Conservation (phyloP, 768 basidiomycete species). For the Clathrus columnatus region DNA sequence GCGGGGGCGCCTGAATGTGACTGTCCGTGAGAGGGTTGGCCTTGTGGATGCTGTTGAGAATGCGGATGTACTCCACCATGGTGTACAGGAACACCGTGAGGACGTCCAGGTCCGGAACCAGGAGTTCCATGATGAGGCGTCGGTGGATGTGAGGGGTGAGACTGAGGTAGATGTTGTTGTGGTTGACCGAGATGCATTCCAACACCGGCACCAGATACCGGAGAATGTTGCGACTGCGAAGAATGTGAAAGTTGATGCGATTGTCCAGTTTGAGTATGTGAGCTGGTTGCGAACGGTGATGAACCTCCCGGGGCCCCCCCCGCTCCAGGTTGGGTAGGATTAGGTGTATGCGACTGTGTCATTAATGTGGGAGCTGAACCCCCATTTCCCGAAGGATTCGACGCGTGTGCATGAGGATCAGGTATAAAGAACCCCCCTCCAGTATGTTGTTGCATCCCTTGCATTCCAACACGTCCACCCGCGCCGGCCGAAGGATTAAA, state of each 20-base stretch:
- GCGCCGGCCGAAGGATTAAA: no score
- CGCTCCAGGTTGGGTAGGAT: constrained; percentile 31
- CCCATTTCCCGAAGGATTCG: background rate
- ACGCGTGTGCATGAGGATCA: background rate
- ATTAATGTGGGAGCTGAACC: background rate
- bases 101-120: constrained; percentile 15
- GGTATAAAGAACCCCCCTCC: background rate
- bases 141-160: constrained; percentile 12
- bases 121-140: constrained; percentile 20
- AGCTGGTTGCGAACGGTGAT: constrained; percentile 26
- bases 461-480: background rate
- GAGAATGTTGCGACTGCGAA: constrained; percentile 7
- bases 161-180: background rate
- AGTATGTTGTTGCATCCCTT: background rate
- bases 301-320: constrained; percentile 39
- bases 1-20: background rate
- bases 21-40: background rate
- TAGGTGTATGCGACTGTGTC: no score
- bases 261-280: background rate
- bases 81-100: constrained; percentile 24
- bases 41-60: background rate
- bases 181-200: background rate
- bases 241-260: background rate
- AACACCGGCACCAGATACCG: background rate
- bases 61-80: constrained; percentile 19